A percentile compares a stretch with the other conserved stretches of the same genome.
These are phyloP conservation scores for Ophioceras dolichostomum DNA, from an alignment of 2,329 filamentous ascomycete genomes.

Conservation along the genomic window DNA sequence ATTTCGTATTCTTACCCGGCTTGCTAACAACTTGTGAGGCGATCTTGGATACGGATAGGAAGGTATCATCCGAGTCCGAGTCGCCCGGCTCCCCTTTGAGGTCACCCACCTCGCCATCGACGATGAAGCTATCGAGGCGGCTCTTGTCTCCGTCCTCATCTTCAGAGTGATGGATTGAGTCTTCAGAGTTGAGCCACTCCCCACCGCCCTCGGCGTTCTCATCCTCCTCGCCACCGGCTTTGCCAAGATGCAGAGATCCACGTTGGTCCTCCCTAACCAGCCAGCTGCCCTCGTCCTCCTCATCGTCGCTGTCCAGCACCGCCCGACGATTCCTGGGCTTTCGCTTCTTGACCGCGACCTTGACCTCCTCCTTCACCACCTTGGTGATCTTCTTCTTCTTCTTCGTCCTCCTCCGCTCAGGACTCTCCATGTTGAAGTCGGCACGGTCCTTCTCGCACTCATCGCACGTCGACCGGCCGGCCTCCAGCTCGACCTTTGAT, in stretches of 20 bases:
- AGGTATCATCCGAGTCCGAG: slow-evolving; percentile 18
- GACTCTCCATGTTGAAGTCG: slow-evolving; percentile 40
- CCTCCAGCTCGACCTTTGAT: slow-evolving; percentile 33
- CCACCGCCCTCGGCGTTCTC: slow-evolving; percentile 82
- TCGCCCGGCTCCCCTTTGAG: slow-evolving; percentile 13
- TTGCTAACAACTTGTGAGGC: slow-evolving; percentile 13
- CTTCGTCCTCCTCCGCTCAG: slow-evolving; percentile 22
- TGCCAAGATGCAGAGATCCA: slow-evolving; percentile 49
- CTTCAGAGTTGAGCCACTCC: slow-evolving; percentile 62
- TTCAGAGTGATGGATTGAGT: slow-evolving; percentile 47
- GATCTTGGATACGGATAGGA: slow-evolving; percentile 23
- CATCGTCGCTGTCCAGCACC: slow-evolving; percentile 54
- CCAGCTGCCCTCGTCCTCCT: slow-evolving; percentile 59
- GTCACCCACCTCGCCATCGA: slow-evolving; percentile 32
- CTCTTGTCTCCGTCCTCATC: slow-evolving; percentile 40
- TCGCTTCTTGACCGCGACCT: slow-evolving; percentile 18
- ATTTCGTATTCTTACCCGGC: slow-evolving; percentile 16
- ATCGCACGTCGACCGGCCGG: slow-evolving; percentile 43
- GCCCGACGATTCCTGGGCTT: slow-evolving; percentile 39
- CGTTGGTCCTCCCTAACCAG: slow-evolving; percentile 59
- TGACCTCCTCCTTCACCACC: slow-evolving; percentile 18
- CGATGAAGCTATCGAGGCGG: slow-evolving; percentile 42
- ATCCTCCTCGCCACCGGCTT: slow-evolving; percentile 72
- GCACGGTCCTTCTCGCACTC: slow-evolving; percentile 67
- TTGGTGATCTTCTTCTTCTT: slow-evolving; percentile 22